Conservation (phyloP, 768 basidiomycete genomes). For the Mycena kentingensis region DNA sequence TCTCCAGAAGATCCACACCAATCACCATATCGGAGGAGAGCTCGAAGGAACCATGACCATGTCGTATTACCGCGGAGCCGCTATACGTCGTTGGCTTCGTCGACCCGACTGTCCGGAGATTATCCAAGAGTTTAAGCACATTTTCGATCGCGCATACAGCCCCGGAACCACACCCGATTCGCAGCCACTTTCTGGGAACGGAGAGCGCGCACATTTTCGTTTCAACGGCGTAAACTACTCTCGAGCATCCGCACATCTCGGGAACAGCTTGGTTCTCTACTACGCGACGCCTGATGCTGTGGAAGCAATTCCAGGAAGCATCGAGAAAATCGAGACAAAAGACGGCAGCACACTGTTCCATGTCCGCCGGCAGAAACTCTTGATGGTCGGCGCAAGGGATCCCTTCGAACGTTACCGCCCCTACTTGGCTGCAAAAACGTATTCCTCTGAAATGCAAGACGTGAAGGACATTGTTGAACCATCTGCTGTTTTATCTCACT, state of each 20-base stretch:
- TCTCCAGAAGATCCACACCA: constrained; percentile 33
- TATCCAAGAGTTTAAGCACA: constrained; percentile 11
- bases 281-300: not conserved
- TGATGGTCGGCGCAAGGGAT: not conserved
- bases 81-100: constrained; percentile 16
- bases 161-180: not conserved
- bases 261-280: constrained; percentile 2
- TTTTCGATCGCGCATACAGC: constrained; percentile 18
- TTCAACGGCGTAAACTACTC: not conserved
- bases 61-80: not conserved
- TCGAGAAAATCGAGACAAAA: not conserved
- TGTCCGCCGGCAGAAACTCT: not conserved
- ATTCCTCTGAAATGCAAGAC: not conserved
- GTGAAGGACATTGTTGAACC: not conserved
- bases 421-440: not conserved
- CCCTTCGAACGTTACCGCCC: not conserved
- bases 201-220: not conserved
- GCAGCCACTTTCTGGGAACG: not conserved
- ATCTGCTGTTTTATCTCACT: not conserved
- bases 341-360: not conserved
- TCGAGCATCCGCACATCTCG: constrained; percentile 1
- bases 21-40: constrained; percentile 29
- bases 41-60: not conserved
- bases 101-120: constrained; percentile 14
- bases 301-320: not conserved